Evolutionary conservation across 805 yeast species (phyloP), one percentile per base, ranked within the genome.

Genomic region (Blastobotrys americana): DNA sequence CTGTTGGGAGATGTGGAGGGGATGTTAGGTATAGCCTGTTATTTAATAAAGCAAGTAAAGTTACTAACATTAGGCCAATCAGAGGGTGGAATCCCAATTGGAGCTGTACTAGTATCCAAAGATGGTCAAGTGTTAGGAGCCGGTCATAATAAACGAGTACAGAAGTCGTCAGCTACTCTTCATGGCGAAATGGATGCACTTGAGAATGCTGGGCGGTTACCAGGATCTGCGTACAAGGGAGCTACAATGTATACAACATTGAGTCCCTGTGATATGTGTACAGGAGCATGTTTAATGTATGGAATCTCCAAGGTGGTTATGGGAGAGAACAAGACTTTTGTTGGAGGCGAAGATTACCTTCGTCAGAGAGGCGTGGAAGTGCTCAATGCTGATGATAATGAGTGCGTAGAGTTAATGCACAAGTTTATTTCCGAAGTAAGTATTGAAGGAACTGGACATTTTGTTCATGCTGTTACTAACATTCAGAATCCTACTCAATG

Each of bases 221-320:
- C 81, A 18, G 97, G 89, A 3, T 71, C 72, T 18, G 77, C 75
- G 15, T 90, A 90, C 69, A 84, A 82, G 57, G 74, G 80, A 50
- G 83, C 96, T 55, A 93, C 97, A 18, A 75, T 87, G 76, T 90
- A 88, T 67, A 88, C 97, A 23, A 84, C 96, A 0, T 69, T 90
- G 53, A 84, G 95, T 5, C 97, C 97, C 2, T 90, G 97, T 63
- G 74, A 80, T 54, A 90, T 90, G 97, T 90, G 97, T 63, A 77
- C 93, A 3, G 97, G 97, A 17, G 95, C 97, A 4, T 84, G 90
- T 51, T 58, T 90, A 42, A 70, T 90, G 72, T 90, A 88, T 66
- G 96, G 95, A 34, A 74, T 90, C 54, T 80, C 82, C 56, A 73
- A 97, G 51, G 82, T 86, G 35, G 97, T 90, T 0, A 56, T 88